Base-by-base conservation (phyloP, 31 red algal species). In the Asparagopsis taxiformis region DNA sequence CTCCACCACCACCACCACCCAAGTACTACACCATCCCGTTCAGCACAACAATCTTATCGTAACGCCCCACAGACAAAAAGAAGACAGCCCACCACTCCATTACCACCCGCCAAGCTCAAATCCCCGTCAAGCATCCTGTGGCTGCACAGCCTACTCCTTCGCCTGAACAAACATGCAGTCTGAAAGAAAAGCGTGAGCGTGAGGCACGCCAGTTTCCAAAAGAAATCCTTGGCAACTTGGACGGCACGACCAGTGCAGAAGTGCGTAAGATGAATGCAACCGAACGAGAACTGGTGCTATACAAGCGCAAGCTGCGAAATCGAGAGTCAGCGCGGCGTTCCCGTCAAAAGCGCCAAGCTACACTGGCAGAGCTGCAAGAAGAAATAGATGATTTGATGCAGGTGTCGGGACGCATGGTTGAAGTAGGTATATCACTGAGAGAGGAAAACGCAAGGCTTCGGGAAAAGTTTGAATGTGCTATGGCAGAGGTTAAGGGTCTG, bases 281-380 rank as follows among this genome's bases (percentile, higher is more conserved):
- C 15, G 75, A 93, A 48, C 65, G 78, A 31, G 63, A 75, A 20
- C 70, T 93, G 15, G 82, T 93, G n/a, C 50, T 93, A 16, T 93
- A 75, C 63, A 93, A 93, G 59, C 68, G 90, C 24, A 93, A 93
- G 57, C 58, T 93, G 31, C 38, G 90, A 4, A 93, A 93, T 52
- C 64, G 90, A 13, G 20, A 70, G 43, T 79, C 71, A 35, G 90
- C 90, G 3, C 51, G 70, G 19, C 74, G 76, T 0, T 79, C 70
- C 10, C 62, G 90, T 31, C 53, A 61, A 25, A 77, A 79, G 25
- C 68, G 74, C 15, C 85, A 89, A 36, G 63, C 62, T 21, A 72
- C 49, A 3, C 30, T 89, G 35, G 68, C 66, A 0, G 44, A 74
- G 21, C n/a, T 89, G 24, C 85, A 81, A 51, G 51, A 32, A 21